A percentile compares a stretch with the other conserved stretches of the same genome.
These are phyloP conservation scores for Saussurea involucrata DNA, from an alignment of 129 eudicot species.

Conservation along the genomic window DNA sequence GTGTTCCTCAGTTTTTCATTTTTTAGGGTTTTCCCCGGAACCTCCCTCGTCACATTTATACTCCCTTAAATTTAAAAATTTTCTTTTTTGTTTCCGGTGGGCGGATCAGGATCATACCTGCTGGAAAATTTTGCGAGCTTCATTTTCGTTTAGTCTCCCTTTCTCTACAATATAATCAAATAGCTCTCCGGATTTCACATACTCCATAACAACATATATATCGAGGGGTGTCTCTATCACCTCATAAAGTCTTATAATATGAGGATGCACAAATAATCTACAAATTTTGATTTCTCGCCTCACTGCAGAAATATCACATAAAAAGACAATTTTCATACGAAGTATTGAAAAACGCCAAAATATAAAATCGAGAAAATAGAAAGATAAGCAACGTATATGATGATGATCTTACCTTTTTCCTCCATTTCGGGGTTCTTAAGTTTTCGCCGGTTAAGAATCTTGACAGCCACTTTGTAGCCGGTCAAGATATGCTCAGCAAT, in stretches of 20 bases:
- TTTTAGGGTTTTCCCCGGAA: no score
- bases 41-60: background rate
- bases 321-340: background rate
- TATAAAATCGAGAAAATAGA: background rate
- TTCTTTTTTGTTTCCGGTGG: background rate
- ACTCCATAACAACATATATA: conserved; percentile 83
- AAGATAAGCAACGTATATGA: background rate
- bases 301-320: conserved; percentile 40
- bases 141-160: conserved; percentile 82
- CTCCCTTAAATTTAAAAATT: background rate
- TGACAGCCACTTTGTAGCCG: conserved; percentile 71
- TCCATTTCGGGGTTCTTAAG: conserved; percentile 60
- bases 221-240: conserved; percentile 92
- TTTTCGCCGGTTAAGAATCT: conserved; percentile 66
- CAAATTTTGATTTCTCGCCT: conserved; percentile 79
- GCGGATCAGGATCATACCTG: conserved; percentile 45
- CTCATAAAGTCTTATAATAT: conserved; percentile 85
- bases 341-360: background rate
- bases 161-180: conserved; percentile 92
- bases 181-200: conserved; percentile 78
- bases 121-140: conserved; percentile 75
- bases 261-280: conserved; percentile 81
- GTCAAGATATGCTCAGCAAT: conserved; percentile 65
- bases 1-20: no score
- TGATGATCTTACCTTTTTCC: conserved; percentile 50